Evolutionary conservation across 225 moss, liverwort and hornwort genomes (phyloP).

Genomic region (Thuidium tamariscinum): DNA sequence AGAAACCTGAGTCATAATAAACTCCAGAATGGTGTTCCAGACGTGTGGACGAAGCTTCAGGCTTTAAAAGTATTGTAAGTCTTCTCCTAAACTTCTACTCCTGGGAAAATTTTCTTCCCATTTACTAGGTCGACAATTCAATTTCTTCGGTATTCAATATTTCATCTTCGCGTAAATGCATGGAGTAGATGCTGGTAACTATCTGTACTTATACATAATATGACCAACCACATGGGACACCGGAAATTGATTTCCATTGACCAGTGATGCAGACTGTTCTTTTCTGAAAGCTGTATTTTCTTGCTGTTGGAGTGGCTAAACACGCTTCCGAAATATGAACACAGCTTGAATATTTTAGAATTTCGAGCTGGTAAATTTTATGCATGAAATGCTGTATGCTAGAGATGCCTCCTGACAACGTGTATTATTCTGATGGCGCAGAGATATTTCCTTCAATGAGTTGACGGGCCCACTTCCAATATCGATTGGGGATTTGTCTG

Average conservation of each 20-base stretch:
- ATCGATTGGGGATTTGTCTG: constrained; percentile 39
- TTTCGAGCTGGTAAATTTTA: background rate
- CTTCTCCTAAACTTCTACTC: background rate
- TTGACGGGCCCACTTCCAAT: constrained; percentile 44
- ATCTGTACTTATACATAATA: background rate
- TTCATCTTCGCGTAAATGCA: background rate
- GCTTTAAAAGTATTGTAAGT: constrained; percentile 39
- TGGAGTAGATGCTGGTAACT: background rate
- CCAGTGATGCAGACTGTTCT: background rate
- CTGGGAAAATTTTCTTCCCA: background rate
- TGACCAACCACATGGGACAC: background rate
- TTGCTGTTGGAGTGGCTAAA: background rate
- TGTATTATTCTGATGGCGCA: background rate
- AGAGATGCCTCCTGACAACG: background rate
- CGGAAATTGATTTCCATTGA: background rate
- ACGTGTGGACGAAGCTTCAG: constrained; percentile 44
- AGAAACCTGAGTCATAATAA: constrained; percentile 63
- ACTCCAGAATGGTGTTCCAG: constrained; percentile 49
- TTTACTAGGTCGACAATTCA: background rate
- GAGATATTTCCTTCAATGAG: constrained; percentile 56
- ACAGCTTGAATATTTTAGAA: background rate
- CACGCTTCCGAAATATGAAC: background rate
- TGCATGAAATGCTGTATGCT: background rate
- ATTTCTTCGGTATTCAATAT: background rate
- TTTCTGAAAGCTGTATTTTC: background rate